phyloP scores from a whole-genome alignment of 805 yeast genomes.

The Myxozyma lipomycoides region DNA sequence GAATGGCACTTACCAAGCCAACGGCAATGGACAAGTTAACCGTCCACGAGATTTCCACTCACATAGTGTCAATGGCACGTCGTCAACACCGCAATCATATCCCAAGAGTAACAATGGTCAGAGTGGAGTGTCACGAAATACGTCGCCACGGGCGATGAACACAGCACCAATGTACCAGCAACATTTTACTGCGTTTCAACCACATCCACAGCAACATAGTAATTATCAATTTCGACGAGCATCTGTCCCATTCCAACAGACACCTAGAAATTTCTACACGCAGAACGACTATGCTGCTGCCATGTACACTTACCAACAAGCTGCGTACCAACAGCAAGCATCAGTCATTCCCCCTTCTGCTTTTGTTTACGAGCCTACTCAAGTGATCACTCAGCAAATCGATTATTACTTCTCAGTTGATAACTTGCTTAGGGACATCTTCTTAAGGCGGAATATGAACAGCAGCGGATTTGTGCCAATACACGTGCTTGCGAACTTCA shows the following conservation, averaged over 20 bases:
- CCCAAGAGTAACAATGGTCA: constrained; percentile 7
- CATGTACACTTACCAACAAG: constrained; percentile 17
- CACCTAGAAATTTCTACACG: constrained; percentile 12
- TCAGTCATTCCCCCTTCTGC: constrained; percentile 12
- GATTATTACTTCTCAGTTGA: constrained; percentile 89
- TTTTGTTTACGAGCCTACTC: constrained; percentile 17
- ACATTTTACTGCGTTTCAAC: constrained; percentile 10
- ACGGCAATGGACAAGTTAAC: constrained; percentile 1
- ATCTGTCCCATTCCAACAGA: constrained; percentile 21
- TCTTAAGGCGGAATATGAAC: constrained; percentile 76
- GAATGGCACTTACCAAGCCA: constrained; percentile 7
- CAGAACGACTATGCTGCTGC: constrained; percentile 24
- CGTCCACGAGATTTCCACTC: constrained; percentile 13
- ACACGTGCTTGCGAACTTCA: constrained; percentile 59
- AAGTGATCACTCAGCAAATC: constrained; percentile 17
- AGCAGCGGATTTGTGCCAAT: constrained; percentile 68
- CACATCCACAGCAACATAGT: constrained; percentile 12
- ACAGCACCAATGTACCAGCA: constrained; percentile 20
- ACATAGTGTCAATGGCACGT: not conserved
- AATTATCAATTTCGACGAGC: constrained; percentile 20
- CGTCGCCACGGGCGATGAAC: constrained; percentile 22
- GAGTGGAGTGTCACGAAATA: constrained; percentile 3
- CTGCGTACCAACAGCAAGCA: constrained; percentile 5
- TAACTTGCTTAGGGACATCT: constrained; percentile 80
- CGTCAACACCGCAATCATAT: constrained; percentile 5